phyloP scores from a whole-genome alignment of 305 asterid genomes.

The Caryopteris hybrid region DNA sequence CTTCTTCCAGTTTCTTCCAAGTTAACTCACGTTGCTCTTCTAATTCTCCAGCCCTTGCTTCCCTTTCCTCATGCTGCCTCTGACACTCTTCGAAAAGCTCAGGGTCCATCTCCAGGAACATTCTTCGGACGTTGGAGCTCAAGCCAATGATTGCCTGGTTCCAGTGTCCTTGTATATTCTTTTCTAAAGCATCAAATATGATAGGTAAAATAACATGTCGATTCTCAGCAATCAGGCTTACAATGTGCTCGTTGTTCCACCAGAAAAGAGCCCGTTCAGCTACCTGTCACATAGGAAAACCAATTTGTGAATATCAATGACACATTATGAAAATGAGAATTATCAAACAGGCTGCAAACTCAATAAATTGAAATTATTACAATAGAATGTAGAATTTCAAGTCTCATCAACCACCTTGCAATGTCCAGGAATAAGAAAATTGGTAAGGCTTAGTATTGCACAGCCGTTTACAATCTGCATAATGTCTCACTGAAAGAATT shows the following conservation, averaged over 20 bases:
- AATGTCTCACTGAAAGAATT: not conserved
- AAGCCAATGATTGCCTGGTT: constrained; percentile 82
- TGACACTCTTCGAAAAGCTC: constrained; percentile 81
- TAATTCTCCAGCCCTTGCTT: constrained; percentile 46
- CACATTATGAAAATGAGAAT: not conserved
- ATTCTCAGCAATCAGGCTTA: constrained; percentile 72
- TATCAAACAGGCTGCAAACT: not conserved
- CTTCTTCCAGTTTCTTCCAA: constrained; percentile 83
- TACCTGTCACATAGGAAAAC: constrained; percentile 48
- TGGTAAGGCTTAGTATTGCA: not conserved
- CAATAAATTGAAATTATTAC: not conserved
- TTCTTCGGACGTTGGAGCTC: constrained; percentile 69
- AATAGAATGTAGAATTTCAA: not conserved
- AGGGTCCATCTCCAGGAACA: constrained; percentile 83
- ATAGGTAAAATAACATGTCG: constrained; percentile 69
- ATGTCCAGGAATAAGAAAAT: not conserved
- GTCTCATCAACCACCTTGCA: not conserved
- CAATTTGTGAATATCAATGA: not conserved
- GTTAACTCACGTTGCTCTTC: constrained; percentile 50
- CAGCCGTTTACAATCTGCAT: not conserved
- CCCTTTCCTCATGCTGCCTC: constrained; percentile 51
- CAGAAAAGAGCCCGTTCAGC: constrained; percentile 92
- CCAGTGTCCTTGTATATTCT: constrained; percentile 78
- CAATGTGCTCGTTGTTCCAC: constrained; percentile 97
- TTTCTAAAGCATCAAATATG: constrained; percentile 74